Evolutionary conservation across 306 rosid genomes (phyloP).

Genomic region (Boehmeria nivea): DNA sequence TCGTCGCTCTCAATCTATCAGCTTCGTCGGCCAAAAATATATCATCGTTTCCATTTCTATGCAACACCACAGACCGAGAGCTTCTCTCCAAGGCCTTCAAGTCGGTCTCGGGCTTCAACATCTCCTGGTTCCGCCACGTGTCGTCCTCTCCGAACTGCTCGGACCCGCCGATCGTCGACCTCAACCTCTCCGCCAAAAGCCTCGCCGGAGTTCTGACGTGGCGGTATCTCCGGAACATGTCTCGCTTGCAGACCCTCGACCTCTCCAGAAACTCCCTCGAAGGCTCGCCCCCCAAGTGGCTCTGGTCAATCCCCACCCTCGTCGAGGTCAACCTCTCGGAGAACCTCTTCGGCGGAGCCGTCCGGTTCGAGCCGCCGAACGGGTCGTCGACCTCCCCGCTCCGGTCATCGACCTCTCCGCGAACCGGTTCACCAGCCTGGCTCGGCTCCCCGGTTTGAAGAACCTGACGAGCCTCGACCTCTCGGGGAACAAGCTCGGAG

Average conservation of each 20-base stretch:
- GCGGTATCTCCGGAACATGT: constrained; percentile 54
- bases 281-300: constrained; percentile 66
- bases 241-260: constrained; percentile 46
- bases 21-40: neutral
- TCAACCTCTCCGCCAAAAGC: constrained; percentile 47
- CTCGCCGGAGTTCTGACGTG: constrained; percentile 66
- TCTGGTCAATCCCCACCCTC: constrained; percentile 46
- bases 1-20: constrained; percentile 24
- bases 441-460: constrained; percentile 46
- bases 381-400: constrained; percentile 38
- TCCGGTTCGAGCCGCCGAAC: constrained; percentile 34
- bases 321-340: constrained; percentile 43
- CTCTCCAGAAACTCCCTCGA: constrained; percentile 58
- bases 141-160: constrained; percentile 37
- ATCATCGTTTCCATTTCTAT: too few species aligned
- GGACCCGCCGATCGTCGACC: constrained; percentile 23
- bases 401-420: constrained; percentile 61
- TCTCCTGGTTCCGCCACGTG: constrained; percentile 33
- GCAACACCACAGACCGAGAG: constrained; percentile 43
- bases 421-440: constrained; percentile 67
- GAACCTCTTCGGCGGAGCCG: constrained; percentile 67
- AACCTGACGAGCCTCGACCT: constrained; percentile 54
- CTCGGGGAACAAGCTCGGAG: constrained; percentile 41
- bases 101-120: constrained; percentile 56
- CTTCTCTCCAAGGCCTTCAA: constrained; percentile 51